phyloP scores from a whole-genome alignment of 108 stramenopile species.

The Pinguiococcus pyrenoidosus region DNA sequence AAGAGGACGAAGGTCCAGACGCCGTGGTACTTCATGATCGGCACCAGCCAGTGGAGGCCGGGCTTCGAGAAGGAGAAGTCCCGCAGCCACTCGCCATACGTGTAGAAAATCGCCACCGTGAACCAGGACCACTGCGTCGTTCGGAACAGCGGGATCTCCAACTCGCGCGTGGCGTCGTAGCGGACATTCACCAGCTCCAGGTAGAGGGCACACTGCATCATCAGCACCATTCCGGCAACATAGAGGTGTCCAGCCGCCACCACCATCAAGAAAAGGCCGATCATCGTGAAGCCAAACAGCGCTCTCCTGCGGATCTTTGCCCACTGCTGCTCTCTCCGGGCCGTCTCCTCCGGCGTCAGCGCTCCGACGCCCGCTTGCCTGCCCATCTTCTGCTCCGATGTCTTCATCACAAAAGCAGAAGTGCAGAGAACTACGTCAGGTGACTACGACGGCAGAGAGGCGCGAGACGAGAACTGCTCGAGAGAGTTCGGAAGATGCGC shows the following conservation, averaged over 20 bases:
- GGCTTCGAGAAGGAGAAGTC: slow-evolving; percentile 9
- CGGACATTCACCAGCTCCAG: slow-evolving; percentile 88
- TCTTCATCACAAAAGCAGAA: too few relatives aligned
- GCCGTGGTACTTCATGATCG: slow-evolving; percentile 43
- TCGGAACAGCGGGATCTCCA: slow-evolving; percentile 85
- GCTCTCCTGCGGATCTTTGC: too few relatives aligned
- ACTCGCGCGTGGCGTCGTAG: slow-evolving; percentile 53
- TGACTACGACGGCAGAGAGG: too few relatives aligned
- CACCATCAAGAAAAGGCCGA: not conserved
- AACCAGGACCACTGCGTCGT: slow-evolving; percentile 98
- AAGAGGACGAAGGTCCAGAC: slow-evolving; percentile 57
- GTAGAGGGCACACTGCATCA: slow-evolving; percentile 63
- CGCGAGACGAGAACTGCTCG: too few relatives aligned
- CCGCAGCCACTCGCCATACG: slow-evolving; percentile 44
- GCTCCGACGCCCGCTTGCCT: too few relatives aligned
- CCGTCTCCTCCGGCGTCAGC: too few relatives aligned
- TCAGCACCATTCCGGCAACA: slow-evolving; percentile 55
- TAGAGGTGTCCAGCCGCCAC: slow-evolving; percentile 53
- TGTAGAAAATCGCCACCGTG: slow-evolving; percentile 68
- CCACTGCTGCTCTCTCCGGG: too few relatives aligned
- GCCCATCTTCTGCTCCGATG: too few relatives aligned
- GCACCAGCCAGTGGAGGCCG: slow-evolving; percentile 18
- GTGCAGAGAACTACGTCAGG: too few relatives aligned
- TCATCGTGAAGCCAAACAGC: too few relatives aligned
- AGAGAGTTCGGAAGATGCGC: too few relatives aligned